These are phyloP conservation scores for Vickermania ingenoplastis DNA, from an alignment of 208 protist genomes.

Conservation along the genomic window DNA sequence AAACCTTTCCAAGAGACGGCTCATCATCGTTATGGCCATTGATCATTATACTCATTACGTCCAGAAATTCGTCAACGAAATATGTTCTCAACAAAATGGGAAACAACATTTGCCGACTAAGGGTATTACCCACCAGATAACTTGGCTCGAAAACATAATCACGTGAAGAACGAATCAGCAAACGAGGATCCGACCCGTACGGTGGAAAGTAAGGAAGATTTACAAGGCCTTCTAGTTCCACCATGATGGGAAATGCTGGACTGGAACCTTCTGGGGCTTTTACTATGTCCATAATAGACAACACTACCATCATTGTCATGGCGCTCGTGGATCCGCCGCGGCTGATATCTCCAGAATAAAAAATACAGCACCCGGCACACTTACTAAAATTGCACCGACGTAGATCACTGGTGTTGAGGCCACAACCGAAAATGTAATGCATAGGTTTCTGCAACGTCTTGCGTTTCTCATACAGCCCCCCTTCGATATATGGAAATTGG, in stretches of 20 bases:
- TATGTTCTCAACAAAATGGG: constrained; percentile 58
- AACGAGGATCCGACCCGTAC: constrained; percentile 39
- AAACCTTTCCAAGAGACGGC: constrained; percentile 49
- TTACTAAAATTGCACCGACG: constrained; percentile 58
- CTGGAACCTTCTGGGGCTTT: constrained; percentile 15
- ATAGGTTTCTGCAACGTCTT: constrained; percentile 20
- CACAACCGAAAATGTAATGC: constrained; percentile 60
- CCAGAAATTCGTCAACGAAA: constrained; percentile 77
- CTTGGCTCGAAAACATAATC: constrained; percentile 82
- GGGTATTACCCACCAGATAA: constrained; percentile 74
- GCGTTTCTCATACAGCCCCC: background rate
- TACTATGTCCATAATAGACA: constrained; percentile 67
- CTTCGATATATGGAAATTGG: constrained; percentile 55
- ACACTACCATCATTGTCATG: constrained; percentile 64
- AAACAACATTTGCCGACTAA: constrained; percentile 72
- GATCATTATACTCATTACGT: constrained; percentile 72
- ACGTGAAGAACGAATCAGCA: constrained; percentile 45
- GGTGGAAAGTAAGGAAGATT: constrained; percentile 73
- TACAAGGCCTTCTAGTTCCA: constrained; percentile 59
- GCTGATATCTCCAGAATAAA: constrained; percentile 68
- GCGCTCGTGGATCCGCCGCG: constrained; percentile 59
- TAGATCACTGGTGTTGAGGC: constrained; percentile 60
- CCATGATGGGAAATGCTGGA: constrained; percentile 62
- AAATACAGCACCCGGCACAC: constrained; percentile 60
- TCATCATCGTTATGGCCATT: constrained; percentile 42